Evolutionary conservation across 176 grass and related monocot genomes (phyloP).

Genomic region (Eragrostis nindensis): DNA sequence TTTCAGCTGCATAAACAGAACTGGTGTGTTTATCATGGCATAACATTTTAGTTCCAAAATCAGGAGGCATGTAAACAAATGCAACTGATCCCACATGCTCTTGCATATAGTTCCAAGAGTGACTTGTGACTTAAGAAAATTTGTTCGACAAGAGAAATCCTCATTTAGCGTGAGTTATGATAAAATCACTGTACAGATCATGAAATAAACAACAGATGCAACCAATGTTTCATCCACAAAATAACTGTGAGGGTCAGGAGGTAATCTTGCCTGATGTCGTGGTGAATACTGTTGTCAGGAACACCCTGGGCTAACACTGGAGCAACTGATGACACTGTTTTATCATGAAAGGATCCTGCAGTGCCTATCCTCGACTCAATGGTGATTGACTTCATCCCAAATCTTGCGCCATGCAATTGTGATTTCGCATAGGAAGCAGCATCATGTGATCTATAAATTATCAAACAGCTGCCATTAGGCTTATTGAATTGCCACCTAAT

Average conservation of each 20-base stretch:
- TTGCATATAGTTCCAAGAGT: slow-evolving; percentile 15
- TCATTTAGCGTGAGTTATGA: slow-evolving; percentile 24
- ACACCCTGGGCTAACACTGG: slow-evolving; percentile 34
- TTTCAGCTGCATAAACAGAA: slow-evolving; percentile 5
- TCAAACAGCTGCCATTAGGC: slow-evolving; percentile 49
- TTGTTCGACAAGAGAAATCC: background rate
- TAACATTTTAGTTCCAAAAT: background rate
- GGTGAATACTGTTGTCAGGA: slow-evolving; percentile 47
- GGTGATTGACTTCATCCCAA: slow-evolving; percentile 60
- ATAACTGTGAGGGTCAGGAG: slow-evolving; percentile 3
- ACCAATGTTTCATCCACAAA: slow-evolving; percentile 23
- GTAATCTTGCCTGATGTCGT: slow-evolving; percentile 60
- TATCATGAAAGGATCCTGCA: slow-evolving; percentile 46
- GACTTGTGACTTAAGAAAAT: background rate
- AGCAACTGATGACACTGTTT: slow-evolving; percentile 40
- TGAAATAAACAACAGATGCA: slow-evolving; percentile 22
- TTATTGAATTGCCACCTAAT: slow-evolving; percentile 64
- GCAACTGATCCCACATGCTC: background rate
- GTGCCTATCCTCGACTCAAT: slow-evolving; percentile 52
- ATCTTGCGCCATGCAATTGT: slow-evolving; percentile 64
- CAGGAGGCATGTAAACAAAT: background rate
- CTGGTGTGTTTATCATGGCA: background rate
- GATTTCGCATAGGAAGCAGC: slow-evolving; percentile 58
- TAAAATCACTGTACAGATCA: slow-evolving; percentile 5
- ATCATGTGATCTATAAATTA: slow-evolving; percentile 66